Base-by-base conservation (phyloP, 1,284 basidiomycete genomes). In the Microstroma glucosiphilum region DNA sequence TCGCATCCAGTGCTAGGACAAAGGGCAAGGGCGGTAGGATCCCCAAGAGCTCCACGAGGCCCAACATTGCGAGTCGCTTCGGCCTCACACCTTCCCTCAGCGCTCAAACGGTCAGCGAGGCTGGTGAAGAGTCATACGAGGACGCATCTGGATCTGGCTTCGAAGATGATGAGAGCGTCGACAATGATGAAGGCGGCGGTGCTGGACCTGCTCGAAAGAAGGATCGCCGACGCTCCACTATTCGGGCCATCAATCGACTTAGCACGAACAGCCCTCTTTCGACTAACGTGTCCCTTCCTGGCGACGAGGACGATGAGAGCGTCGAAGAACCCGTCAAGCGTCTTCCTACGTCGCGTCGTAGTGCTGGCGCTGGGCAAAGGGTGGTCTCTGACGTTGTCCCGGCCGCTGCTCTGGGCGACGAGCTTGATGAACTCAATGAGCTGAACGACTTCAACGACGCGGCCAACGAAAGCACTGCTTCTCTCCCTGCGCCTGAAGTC, bases 211-310 rank as follows among this genome's bases (percentile, higher is more conserved):
- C 30, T 37, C 30, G 30, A 3, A 63, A 67, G 40, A 48, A 63
- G 12, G 65, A 63, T 13, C 37, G 49, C 23, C 37, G 42, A 21
- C n/a, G 43, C 13, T 61, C 26, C 11, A 54, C 48, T 26, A 48
- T 55, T 25, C 25, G 26, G 41, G n/a, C 43, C 56, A 49, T 19
- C 23, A 26, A 55, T 12, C 11, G 58, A 0, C 65, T 67, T 9
- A 69, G 68, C 57, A 65, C 63, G 40, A 66, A 68, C 60, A 71
- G 70, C 56, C 70, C 70, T n/a, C 69, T 71, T 15, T 61, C 70
- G 15, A 63, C 64, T 57, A 60, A 58, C 19, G 61, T 64, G 1
- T 26, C 58, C 1, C 56, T 70, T 46, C 56, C 68, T 19, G 46
- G 54, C 55, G 26, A 61, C 62, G 60, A 63, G 61, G 40, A 71